Conservation (phyloP, 73 alveolate species). For the Paraurostyla sp. region DNA sequence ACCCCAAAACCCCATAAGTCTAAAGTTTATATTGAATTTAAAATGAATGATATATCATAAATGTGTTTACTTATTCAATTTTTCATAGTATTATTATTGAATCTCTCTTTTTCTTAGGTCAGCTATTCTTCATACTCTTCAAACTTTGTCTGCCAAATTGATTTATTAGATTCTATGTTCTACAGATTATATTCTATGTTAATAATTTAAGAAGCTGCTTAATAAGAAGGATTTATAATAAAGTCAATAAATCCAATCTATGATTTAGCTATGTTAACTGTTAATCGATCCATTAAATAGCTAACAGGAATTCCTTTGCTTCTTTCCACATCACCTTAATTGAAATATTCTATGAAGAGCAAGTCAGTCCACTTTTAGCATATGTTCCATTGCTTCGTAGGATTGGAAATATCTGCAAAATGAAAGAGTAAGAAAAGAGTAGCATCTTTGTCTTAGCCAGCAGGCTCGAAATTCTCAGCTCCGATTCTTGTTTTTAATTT, state of each 20-base stretch:
- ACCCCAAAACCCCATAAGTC: too few species aligned
- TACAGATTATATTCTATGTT: neutral
- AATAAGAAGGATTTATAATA: slow-evolving; percentile 64
- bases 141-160: slow-evolving; percentile 53
- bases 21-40: too few species aligned
- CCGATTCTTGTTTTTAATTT: slow-evolving; percentile 71
- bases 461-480: slow-evolving; percentile 71
- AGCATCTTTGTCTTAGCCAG: slow-evolving; percentile 73
- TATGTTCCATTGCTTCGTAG: slow-evolving; percentile 80
- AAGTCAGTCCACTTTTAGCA: slow-evolving; percentile 79
- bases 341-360: slow-evolving; percentile 79
- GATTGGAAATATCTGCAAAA: slow-evolving; percentile 80
- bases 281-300: slow-evolving; percentile 77
- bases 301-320: slow-evolving; percentile 60
- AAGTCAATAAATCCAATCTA: slow-evolving; percentile 79
- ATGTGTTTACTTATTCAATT: too few species aligned
- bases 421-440: slow-evolving; percentile 78
- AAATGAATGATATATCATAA: too few species aligned
- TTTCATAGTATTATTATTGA: neutral
- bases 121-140: slow-evolving; percentile 49
- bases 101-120: neutral
- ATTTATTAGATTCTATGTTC: slow-evolving; percentile 29
- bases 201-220: neutral
- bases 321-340: slow-evolving; percentile 77
- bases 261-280: slow-evolving; percentile 67